Base-by-base conservation (phyloP, 2,329 filamentous ascomycete species). In the Kalaharituber pfeilii region DNA sequence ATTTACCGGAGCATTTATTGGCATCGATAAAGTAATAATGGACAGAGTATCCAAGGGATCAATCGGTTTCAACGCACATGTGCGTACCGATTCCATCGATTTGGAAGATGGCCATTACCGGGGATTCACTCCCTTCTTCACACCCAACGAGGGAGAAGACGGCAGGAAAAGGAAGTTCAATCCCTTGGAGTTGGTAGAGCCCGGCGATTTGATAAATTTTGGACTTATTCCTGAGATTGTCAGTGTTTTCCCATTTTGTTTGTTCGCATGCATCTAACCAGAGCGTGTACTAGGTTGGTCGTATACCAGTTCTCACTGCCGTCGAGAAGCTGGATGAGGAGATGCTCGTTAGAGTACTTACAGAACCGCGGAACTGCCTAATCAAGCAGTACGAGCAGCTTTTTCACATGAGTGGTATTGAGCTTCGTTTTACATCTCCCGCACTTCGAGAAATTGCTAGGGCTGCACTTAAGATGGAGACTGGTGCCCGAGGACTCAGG, bases 251-350 rank as follows among this genome's bases (percentile, higher is more conserved):
- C 13, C 7, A 8, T 33, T n/a, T 2, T 13, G 7, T 11, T 9
- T 84, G 94, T 63, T 72, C 94, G 1, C 86, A 93, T 67, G 77
- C 75, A 44, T 95, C 87, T 64, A 89, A 88, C 13, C 86, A 95
- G 65, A 95, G 95, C 53, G 88, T 88, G 0, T 88, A 95, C 69
- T 74, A 95, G n/a, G 83, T 96, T 52, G 91, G 91, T n/a, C 84
- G 91, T 18, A 80, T 98, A 49, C 89, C 94, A 52, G 86, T 94
- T 56, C 83, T 87, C 50, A 87, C 86, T 57, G 85, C 91, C 0
- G 76, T 98, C 0, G 82, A 85, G 13, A 81, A 86, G 0, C 74
- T 98, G 0, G 75, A 77, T 53, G 73, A 79, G 59, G 70, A 75
- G 18, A 71, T 79, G 56, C 78, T 98, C 11, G 79, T 89, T 52